Base-by-base conservation (phyloP, 164 flowering plant genomes). In the Aristolochia fimbriata region DNA sequence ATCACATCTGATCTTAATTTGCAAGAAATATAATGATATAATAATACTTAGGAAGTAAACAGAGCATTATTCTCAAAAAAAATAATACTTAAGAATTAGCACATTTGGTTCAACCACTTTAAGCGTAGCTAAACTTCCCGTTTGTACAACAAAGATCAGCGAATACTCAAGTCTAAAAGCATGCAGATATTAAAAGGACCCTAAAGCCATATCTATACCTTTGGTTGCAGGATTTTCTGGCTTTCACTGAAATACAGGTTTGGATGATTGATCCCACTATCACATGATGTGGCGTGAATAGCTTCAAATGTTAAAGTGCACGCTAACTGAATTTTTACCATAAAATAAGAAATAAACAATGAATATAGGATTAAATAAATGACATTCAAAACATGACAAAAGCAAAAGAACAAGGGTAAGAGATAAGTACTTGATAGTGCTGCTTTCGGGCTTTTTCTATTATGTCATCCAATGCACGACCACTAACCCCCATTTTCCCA, bases 301-400 rank as follows among this genome's bases (percentile, higher is more conserved):
- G 93, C 87, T 77, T 93, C 99, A 76, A 93, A 93, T 19, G 95
- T 81, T 71, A 88, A 73, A 37, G 99, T 90, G 78, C 99, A 93
- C 20, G 99, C 99, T 76, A 90, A 70, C 99, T 93, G 83, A 69
- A 59, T 43, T 31, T 25, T 15, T 37, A 10, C 12, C 43, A 37
- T 37, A 37, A 10, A 37, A 37, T 37, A 46, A 58, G 14, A 47
- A 21, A 47, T 17, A 45, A 3, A 46, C 6, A 47, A 22, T 14
- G 17, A 46, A 46, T 21, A 2, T 16, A 23, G 15, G 19, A 14
- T 14, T 7, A 59, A 24, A 30, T 7, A 59, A 22, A 16, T 15
- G 15, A 24, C 20, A 59, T 13, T 37, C 37, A 47, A 10, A 37
- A 37, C 43, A 37, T 37, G 43, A 37, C 43, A 37, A 37, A 37